Percentiles rank a stretch among this genome's conserved stretches.
These are phyloP conservation scores for Zymoseptoria pseudotritici DNA, from an alignment of 2,329 filamentous ascomycete genomes.

Conservation along the genomic window DNA sequence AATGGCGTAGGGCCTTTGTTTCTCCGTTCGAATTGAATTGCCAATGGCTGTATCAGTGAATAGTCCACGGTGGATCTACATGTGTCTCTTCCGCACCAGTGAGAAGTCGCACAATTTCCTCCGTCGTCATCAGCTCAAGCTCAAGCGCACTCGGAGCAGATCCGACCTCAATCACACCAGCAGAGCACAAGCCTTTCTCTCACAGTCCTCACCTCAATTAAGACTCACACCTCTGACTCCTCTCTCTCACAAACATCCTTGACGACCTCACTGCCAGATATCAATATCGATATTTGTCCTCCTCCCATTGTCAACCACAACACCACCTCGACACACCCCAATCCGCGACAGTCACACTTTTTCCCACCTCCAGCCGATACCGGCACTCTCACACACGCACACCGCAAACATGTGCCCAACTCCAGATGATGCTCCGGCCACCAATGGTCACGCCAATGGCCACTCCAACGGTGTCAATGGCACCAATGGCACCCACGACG, in stretches of 20 bases:
- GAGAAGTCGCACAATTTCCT: too few relatives aligned
- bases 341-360: not conserved
- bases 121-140: not conserved
- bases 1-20: too few relatives aligned
- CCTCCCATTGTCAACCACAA: not conserved
- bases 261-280: not conserved
- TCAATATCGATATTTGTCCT: not conserved
- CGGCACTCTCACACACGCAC: conserved; percentile 3
- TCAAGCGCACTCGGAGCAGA: not conserved
- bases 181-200: not conserved
- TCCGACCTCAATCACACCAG: not conserved
- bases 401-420: conserved; percentile 26
- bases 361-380: conserved; percentile 5
- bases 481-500: conserved; percentile 18
- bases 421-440: conserved; percentile 24
- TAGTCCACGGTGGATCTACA: too few relatives aligned
- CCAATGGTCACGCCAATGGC: conserved; percentile 26
- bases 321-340: not conserved
- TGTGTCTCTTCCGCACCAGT: too few relatives aligned
- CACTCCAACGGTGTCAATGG: conserved; percentile 19
- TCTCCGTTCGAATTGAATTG: too few relatives aligned
- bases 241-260: not conserved
- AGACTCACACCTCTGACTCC: not conserved
- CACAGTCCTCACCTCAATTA: not conserved
- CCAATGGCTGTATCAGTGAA: too few relatives aligned